These are phyloP conservation scores for Linum trigynum DNA, from an alignment of 345 rosid genomes.

Conservation along the genomic window DNA sequence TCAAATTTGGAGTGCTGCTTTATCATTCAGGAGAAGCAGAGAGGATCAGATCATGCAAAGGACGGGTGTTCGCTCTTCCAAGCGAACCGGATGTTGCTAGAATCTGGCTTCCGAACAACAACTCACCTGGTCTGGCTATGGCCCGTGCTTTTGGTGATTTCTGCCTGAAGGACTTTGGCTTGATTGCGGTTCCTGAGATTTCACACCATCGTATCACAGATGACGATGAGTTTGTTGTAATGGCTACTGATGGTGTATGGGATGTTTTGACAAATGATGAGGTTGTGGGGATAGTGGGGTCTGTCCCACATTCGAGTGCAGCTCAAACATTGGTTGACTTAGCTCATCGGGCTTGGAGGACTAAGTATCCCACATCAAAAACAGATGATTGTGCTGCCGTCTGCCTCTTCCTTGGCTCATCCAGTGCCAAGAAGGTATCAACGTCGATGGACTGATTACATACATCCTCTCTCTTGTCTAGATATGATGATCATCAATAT, in stretches of 20 bases:
- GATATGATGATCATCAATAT: too few species aligned
- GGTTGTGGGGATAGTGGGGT: conserved; percentile 10
- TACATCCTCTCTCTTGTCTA: too few species aligned
- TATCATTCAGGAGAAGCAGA: conserved; percentile 12
- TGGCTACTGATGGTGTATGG: conserved; percentile 20
- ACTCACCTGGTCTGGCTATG: conserved; percentile 17
- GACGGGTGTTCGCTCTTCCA: conserved; percentile 10
- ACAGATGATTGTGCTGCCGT: conserved; percentile 14
- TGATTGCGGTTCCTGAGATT: conserved; percentile 13
- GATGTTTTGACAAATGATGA: conserved; percentile 15
- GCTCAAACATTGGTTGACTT: conserved; percentile 10
- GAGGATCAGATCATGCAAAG: conserved; percentile 10
- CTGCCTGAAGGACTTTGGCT: conserved; percentile 14
- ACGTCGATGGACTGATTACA: background rate
- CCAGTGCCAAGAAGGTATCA: background rate
- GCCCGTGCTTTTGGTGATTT: conserved; percentile 16
- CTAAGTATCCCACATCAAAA: conserved; percentile 11
- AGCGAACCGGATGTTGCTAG: conserved; percentile 9
- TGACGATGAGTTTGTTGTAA: conserved; percentile 11
- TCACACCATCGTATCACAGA: background rate
- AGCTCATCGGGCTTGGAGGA: conserved; percentile 8
- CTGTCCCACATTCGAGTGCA: conserved; percentile 4
- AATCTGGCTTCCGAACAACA: conserved; percentile 12
- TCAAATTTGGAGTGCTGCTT: background rate
- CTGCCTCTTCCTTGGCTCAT: conserved; percentile 11